These are phyloP conservation scores for Cadophora sp. DNA, from an alignment of 2,329 filamentous ascomycete genomes.

Conservation along the genomic window DNA sequence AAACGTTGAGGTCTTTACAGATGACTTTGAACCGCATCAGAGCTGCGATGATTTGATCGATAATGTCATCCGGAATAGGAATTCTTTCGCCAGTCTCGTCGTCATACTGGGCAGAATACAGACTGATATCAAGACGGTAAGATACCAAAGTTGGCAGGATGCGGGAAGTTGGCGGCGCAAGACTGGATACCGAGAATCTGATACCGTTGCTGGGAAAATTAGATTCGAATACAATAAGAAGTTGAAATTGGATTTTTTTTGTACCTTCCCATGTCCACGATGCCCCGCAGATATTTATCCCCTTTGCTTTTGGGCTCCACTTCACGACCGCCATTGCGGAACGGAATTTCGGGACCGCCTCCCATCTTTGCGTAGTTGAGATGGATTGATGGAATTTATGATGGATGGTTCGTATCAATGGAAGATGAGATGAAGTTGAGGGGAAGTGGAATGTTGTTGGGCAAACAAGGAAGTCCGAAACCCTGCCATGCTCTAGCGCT, in stretches of 20 bases:
- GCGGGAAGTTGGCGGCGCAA: conserved; percentile 62
- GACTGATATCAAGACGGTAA: conserved; percentile 64
- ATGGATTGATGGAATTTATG: conserved; percentile 1
- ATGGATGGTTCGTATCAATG: background rate
- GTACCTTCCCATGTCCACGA: conserved; percentile 51
- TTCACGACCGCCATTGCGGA: conserved; percentile 6
- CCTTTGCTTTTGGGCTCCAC: conserved; percentile 18
- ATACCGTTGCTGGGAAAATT: conserved; percentile 66
- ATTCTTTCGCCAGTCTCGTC: conserved; percentile 49
- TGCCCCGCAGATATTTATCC: conserved; percentile 38
- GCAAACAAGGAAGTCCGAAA: background rate
- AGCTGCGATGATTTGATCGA: conserved; percentile 57
- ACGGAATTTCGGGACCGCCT: conserved; percentile 18
- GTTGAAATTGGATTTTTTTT: conserved; percentile 2
- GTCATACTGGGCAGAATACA: conserved; percentile 68
- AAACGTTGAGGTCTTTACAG: conserved; percentile 64
- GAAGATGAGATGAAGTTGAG: background rate
- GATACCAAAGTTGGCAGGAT: conserved; percentile 65
- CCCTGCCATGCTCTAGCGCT: conserved; percentile 5
- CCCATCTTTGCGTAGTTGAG: conserved; percentile 14
- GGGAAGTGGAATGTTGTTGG: background rate
- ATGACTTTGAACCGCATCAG: conserved; percentile 63
- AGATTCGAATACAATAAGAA: background rate
- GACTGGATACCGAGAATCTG: conserved; percentile 71
- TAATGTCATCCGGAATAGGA: conserved; percentile 60